These are phyloP conservation scores for Kodamaea sp. DNA, from an alignment of 1,139 yeast species.

Conservation along the genomic window DNA sequence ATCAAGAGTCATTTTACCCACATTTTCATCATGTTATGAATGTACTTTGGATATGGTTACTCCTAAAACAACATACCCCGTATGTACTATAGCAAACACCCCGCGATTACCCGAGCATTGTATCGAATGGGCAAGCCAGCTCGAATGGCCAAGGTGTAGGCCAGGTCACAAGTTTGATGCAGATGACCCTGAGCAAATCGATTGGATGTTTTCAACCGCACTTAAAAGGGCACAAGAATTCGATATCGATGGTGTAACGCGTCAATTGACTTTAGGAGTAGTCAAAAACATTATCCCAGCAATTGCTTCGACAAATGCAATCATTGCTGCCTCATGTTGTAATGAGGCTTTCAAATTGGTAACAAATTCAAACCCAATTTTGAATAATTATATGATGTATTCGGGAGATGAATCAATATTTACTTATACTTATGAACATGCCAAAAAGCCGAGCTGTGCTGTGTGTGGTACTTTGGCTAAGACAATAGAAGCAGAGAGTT, in stretches of 20 bases:
- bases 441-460: constrained; percentile 59
- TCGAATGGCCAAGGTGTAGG: constrained; percentile 65
- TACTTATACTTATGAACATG: constrained; percentile 66
- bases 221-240: constrained; percentile 57
- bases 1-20: constrained; percentile 81
- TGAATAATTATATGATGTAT: constrained; percentile 84
- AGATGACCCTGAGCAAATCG: constrained; percentile 66
- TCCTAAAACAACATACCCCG: constrained; percentile 72
- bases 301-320: constrained; percentile 90
- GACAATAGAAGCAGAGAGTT: constrained; percentile 26
- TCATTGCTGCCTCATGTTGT: constrained; percentile 88
- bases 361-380: constrained; percentile 62
- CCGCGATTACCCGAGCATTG: constrained; percentile 95
- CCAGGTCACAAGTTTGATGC: constrained; percentile 54
- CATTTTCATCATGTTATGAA: constrained; percentile 85
- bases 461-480: constrained; percentile 63
- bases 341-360: constrained; percentile 81
- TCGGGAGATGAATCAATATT: constrained; percentile 76
- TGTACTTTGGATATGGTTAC: constrained; percentile 80
- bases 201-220: constrained; percentile 60
- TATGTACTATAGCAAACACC: constrained; percentile 91
- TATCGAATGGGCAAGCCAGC: constrained; percentile 82
- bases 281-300: constrained; percentile 93
- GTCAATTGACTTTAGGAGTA: constrained; percentile 74
- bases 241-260: constrained; percentile 70